Percentiles rank a stretch among this genome's conserved stretches.
These are phyloP conservation scores for Macrolepiota albuminosa DNA, from an alignment of 768 basidiomycete genomes.

Conservation along the genomic window DNA sequence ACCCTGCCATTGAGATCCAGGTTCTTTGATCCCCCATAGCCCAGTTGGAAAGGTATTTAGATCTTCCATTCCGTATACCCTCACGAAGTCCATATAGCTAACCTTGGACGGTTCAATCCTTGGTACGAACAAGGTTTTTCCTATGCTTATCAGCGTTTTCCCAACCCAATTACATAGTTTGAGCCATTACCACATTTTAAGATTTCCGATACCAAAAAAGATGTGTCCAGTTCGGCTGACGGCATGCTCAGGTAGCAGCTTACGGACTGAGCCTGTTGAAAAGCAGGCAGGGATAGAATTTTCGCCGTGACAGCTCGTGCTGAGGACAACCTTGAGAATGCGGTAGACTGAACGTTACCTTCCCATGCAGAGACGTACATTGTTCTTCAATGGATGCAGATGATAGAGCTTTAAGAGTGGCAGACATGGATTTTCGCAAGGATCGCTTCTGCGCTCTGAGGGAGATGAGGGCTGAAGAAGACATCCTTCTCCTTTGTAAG, in stretches of 20 bases:
- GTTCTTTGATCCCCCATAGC: conserved; percentile 76
- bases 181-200: conserved; percentile 45
- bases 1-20: conserved; percentile 39
- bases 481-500: not conserved
- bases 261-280: conserved; percentile 42
- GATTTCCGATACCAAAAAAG: conserved; percentile 43
- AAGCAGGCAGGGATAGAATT: conserved; percentile 47
- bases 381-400: conserved; percentile 48
- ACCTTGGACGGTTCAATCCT: conserved; percentile 42
- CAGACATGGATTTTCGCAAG: conserved; percentile 47
- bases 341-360: not conserved
- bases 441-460: conserved; percentile 48
- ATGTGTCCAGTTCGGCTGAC: conserved; percentile 60
- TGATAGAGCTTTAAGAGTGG: conserved; percentile 41
- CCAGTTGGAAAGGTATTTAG: conserved; percentile 52
- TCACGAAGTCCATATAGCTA: conserved; percentile 61
- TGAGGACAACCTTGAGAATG: conserved; percentile 17
- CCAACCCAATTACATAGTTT: not conserved
- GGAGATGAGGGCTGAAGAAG: not conserved
- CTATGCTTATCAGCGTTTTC: conserved; percentile 27
- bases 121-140: conserved; percentile 67
- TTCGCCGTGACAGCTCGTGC: conserved; percentile 43
- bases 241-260: conserved; percentile 86
- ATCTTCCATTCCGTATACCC: conserved; percentile 56
- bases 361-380: conserved; percentile 37